A percentile compares a stretch with the other conserved stretches of the same genome.
phyloP scores from a whole-genome alignment of 495 filamentous ascomycete genomes.

The Cercophora samala region DNA sequence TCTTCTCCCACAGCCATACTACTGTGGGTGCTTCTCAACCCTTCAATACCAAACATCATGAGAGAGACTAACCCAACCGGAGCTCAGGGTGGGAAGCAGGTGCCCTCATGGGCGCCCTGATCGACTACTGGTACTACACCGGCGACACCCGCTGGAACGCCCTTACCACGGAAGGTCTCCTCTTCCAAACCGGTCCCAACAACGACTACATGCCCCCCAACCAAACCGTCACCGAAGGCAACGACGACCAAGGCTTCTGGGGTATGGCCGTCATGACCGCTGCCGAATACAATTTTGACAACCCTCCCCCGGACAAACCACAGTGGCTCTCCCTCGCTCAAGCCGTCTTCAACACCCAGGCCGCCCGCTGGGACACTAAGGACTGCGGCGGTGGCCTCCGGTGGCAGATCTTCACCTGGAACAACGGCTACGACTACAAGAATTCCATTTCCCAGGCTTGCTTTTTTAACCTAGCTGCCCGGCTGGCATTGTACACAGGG shows the following conservation, averaged over 20 bases:
- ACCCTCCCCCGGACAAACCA: constrained; percentile 56
- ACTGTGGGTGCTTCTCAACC: constrained; percentile 33
- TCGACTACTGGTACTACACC: constrained; percentile 66
- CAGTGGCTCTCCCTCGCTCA: constrained; percentile 78
- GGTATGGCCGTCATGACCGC: constrained; percentile 64
- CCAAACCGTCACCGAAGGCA: constrained; percentile 59
- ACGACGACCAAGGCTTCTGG: constrained; percentile 70
- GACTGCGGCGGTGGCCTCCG: constrained; percentile 72
- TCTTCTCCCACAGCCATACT: constrained; percentile 42
- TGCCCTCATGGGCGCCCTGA: constrained; percentile 62
- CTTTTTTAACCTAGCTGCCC: constrained; percentile 68
- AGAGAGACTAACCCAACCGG: constrained; percentile 24
- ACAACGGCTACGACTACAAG: constrained; percentile 75
- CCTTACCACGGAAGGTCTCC: constrained; percentile 52
- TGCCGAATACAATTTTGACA: constrained; percentile 58
- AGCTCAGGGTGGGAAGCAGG: constrained; percentile 73
- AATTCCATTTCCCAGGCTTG: constrained; percentile 68
- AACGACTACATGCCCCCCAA: constrained; percentile 64
- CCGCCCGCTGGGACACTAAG: constrained; percentile 60
- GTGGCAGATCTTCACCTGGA: constrained; percentile 82
- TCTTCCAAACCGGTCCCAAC: constrained; percentile 57
- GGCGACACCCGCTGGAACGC: constrained; percentile 60
- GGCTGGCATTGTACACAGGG: constrained; percentile 66
- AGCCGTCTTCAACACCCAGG: constrained; percentile 74
- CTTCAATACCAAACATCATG: not conserved